Evolutionary conservation across 345 rosid species (phyloP).

Genomic region (Ceriops decandra): DNA sequence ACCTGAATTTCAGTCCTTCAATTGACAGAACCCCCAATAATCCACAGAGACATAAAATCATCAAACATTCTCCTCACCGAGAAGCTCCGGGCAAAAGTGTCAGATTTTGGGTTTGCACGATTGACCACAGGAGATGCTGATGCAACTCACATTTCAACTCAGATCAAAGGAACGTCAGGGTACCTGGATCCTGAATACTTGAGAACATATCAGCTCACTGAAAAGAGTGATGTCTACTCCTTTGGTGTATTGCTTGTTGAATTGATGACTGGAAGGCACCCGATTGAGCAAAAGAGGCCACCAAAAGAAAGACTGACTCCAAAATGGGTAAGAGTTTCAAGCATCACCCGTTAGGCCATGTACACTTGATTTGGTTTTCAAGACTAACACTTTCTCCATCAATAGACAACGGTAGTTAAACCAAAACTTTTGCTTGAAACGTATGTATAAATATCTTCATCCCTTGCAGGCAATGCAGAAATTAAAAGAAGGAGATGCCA

Average conservation of each 20-base stretch:
- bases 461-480: slow-evolving; percentile 65
- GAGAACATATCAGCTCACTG: slow-evolving; percentile 67
- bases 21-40: slow-evolving; percentile 72
- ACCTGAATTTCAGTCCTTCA: slow-evolving; percentile 17
- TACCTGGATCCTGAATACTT: slow-evolving; percentile 85
- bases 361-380: background rate
- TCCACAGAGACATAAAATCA: slow-evolving; percentile 90
- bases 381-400: background rate
- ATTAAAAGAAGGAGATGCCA: slow-evolving; percentile 50
- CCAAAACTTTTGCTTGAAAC: background rate
- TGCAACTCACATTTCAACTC: slow-evolving; percentile 75
- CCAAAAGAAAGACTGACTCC: slow-evolving; percentile 47
- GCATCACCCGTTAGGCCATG: background rate
- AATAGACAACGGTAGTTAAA: background rate
- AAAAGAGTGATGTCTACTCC: slow-evolving; percentile 85
- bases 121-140: slow-evolving; percentile 46
- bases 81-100: slow-evolving; percentile 82
- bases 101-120: slow-evolving; percentile 91
- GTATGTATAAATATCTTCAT: background rate
- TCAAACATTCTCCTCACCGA: slow-evolving; percentile 72
- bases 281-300: slow-evolving; percentile 57
- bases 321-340: slow-evolving; percentile 54
- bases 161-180: slow-evolving; percentile 74
- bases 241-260: slow-evolving; percentile 82
- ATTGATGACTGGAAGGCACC: slow-evolving; percentile 65